Conservation (phyloP, 306 rosid species). For the Corylus avellana region DNA sequence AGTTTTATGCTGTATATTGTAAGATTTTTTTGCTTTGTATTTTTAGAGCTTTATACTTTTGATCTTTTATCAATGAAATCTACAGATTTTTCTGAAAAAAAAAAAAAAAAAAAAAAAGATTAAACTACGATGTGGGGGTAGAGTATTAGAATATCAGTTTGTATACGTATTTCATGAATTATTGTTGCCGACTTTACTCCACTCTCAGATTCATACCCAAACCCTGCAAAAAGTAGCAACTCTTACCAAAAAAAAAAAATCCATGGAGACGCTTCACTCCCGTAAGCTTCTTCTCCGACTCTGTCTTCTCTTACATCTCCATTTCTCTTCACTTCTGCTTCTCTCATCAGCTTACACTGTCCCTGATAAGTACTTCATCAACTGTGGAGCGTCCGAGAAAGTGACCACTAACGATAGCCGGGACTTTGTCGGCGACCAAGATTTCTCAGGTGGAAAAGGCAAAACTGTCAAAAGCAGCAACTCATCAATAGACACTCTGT, state of each 20-base stretch:
- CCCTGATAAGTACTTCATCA: conserved; percentile 37
- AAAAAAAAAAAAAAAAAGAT: no score
- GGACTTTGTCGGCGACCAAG: conserved; percentile 16
- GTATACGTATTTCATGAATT: background rate
- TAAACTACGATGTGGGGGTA: no score
- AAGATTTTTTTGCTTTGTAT: no score
- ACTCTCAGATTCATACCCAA: background rate
- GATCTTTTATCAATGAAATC: no score
- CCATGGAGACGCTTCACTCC: conserved; percentile 13
- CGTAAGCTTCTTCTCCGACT: background rate
- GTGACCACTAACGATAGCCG: accelerated
- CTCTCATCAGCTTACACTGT: background rate
- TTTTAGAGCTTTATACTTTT: no score
- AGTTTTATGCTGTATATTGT: no score
- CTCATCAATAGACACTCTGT: background rate
- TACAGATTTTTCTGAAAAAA: no score
- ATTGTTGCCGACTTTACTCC: background rate
- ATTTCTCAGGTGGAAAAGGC: background rate
- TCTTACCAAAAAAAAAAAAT: no score
- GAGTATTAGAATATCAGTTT: no score
- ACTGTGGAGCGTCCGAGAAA: conserved; percentile 32
- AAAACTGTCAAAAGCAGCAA: background rate
- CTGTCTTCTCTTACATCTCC: conserved; percentile 31
- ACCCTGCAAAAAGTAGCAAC: background rate
- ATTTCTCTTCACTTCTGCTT: conserved; percentile 14